These are phyloP conservation scores for Stephanocyclus meneghinianus DNA, from an alignment of 352 stramenopile genomes.

Conservation along the genomic window DNA sequence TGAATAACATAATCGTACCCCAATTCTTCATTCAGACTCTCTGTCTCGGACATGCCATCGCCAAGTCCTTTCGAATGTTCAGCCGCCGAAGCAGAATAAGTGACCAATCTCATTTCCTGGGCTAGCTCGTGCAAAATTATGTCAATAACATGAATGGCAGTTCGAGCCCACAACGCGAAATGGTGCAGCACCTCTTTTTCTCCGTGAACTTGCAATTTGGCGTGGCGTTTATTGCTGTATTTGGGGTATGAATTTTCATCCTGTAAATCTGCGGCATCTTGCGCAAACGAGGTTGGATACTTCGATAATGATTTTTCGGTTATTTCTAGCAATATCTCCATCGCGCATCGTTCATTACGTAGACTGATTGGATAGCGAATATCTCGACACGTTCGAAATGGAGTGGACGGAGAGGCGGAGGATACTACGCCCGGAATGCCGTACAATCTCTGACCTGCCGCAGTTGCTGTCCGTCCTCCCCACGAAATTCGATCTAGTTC, in stretches of 20 bases:
- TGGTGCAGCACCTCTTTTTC: slow-evolving; percentile 87
- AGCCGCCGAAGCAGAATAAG: slow-evolving; percentile 14
- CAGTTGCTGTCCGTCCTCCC: slow-evolving; percentile 9
- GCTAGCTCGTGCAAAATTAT: slow-evolving; percentile 71
- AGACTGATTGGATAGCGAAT: slow-evolving; percentile 79
- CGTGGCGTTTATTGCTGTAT: slow-evolving; percentile 85
- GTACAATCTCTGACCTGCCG: background rate
- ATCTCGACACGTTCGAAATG: slow-evolving; percentile 62
- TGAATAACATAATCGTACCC: slow-evolving; percentile 57
- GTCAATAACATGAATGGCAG: slow-evolving; percentile 70
- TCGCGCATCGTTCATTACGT: slow-evolving; percentile 79
- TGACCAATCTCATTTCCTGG: slow-evolving; percentile 53
- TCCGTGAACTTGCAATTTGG: slow-evolving; percentile 84
- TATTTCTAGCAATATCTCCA: slow-evolving; percentile 75
- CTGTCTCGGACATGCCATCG: background rate
- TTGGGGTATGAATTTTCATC: slow-evolving; percentile 64
- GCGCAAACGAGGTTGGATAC: slow-evolving; percentile 83
- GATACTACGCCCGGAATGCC: slow-evolving; percentile 9
- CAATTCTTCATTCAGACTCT: slow-evolving; percentile 21
- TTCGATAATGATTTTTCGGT: slow-evolving; percentile 55
- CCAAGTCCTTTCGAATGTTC: background rate
- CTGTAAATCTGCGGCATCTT: slow-evolving; percentile 76
- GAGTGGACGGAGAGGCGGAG: background rate
- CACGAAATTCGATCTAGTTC: slow-evolving; percentile 72
- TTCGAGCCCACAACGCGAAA: slow-evolving; percentile 72